A percentile compares a stretch with the other conserved stretches of the same genome.
phyloP scores from a whole-genome alignment of 2,329 filamentous ascomycete genomes.

The Aspergillus quadricinctus region DNA sequence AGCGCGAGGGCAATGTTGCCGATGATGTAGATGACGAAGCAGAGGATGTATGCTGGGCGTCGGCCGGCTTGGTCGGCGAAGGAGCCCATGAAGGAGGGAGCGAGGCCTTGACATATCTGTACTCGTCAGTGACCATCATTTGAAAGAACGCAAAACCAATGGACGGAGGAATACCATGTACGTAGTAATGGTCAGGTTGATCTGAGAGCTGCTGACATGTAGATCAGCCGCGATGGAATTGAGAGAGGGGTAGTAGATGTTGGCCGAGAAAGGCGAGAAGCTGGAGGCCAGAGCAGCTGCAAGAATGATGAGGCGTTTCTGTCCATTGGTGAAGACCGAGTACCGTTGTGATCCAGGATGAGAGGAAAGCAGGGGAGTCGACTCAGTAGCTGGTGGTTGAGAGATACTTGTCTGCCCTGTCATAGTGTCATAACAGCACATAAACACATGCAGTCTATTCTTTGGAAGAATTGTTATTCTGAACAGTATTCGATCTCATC shows the following conservation, averaged over 20 bases:
- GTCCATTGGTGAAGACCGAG: conserved; percentile 28
- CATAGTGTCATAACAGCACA: not conserved
- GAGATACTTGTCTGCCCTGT: not conserved
- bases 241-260: conserved; percentile 44
- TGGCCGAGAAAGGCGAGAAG: conserved; percentile 41
- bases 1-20: conserved; percentile 41
- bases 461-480: not conserved
- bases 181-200: conserved; percentile 28
- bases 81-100: conserved; percentile 46
- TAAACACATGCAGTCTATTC: no score
- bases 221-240: conserved; percentile 30
- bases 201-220: conserved; percentile 18
- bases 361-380: conserved; percentile 13
- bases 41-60: conserved; percentile 45
- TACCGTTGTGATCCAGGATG: conserved; percentile 11
- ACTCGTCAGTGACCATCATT: not conserved
- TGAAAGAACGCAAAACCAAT: not conserved
- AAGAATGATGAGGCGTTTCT: conserved; percentile 35
- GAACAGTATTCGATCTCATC: not conserved
- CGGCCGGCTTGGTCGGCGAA: conserved; percentile 46
- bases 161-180: conserved; percentile 24
- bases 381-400: conserved; percentile 5
- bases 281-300: conserved; percentile 38
- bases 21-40: conserved; percentile 40
- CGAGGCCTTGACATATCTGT: conserved; percentile 48